Base-by-base conservation (phyloP, 805 yeast genomes). In the Candida fluviatilis region DNA sequence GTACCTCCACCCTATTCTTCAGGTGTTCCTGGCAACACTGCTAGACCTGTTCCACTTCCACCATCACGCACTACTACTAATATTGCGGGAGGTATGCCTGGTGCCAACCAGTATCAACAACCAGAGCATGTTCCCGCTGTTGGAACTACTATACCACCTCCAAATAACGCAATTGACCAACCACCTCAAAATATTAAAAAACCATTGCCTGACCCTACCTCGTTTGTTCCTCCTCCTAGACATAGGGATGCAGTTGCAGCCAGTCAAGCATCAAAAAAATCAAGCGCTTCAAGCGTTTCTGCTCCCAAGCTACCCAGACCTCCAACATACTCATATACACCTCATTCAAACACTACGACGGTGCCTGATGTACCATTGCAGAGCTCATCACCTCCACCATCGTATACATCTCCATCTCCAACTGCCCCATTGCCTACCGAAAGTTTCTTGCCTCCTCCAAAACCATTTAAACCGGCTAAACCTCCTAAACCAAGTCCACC, bases 201-300 rank as follows among this genome's bases (percentile, higher is more conserved):
- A 18, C 62, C 61, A 7, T 48, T 58, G 4, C 65, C 66, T 1
- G 72, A 67, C 37, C 60, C 68, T 2, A 47, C 56, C 5, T 43
- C 55, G 26, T 64, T 69, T 47, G 62, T 70, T 0, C 71, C 74
- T 4, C 74, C 74, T 3, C 72, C 72, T 2, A 43, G 64, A 7
- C 73, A 59, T 39, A 58, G 45, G 40, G 56, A 49, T 15, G 45
- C 66, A 24, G 63, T 54, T 10, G 19, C 40, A 19, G 18, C 44
- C 11, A 27, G 13, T 24, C 28, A 39, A n/a, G 17, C 25, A 10
- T 2, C 37, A n/a, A 34, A 39, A 4, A 21, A 31, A 16, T 17
- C 44, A 25, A 36, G 15, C n/a, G 11, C 37, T 16, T 18, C 37
- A 18, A 18, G 15, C 12, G 5, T 30, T 39, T 13, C 18, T 21